A percentile compares a stretch with the other conserved stretches of the same genome.
Conservation (phyloP, 2,329 filamentous ascomycete genomes). For the Aureobasidium sp. region DNA sequence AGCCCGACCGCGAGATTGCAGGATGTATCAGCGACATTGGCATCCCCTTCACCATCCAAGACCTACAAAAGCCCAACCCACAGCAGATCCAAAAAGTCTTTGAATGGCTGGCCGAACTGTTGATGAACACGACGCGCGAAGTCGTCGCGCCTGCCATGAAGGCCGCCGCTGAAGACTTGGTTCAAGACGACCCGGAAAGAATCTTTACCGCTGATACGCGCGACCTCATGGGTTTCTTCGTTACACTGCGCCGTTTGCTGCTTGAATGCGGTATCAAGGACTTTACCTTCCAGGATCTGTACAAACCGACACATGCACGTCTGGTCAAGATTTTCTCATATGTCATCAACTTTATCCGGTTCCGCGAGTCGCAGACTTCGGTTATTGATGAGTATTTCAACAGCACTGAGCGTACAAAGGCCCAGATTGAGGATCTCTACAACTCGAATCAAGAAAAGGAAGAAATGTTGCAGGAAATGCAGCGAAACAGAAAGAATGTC, state of each 20-base stretch:
- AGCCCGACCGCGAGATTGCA: slow-evolving; percentile 84
- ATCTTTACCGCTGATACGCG: slow-evolving; percentile 88
- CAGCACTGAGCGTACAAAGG: slow-evolving; percentile 86
- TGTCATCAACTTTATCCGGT: slow-evolving; percentile 98
- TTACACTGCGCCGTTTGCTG: slow-evolving; percentile 81
- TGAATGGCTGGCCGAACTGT: slow-evolving; percentile 95
- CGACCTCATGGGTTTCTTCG: slow-evolving; percentile 96
- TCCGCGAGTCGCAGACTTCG: slow-evolving; percentile 90
- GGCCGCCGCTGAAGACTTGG: slow-evolving; percentile 89
- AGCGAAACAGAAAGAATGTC: slow-evolving; percentile 80
- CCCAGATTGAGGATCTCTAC: slow-evolving; percentile 87
- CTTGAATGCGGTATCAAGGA: slow-evolving; percentile 91
- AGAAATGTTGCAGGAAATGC: slow-evolving; percentile 81
- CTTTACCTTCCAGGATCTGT: slow-evolving; percentile 93
- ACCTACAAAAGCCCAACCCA: slow-evolving; percentile 94
- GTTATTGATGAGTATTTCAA: slow-evolving; percentile 97
- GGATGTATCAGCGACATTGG: slow-evolving; percentile 98
- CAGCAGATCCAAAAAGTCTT: slow-evolving; percentile 98
- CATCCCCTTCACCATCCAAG: slow-evolving; percentile 85
- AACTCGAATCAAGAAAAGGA: slow-evolving; percentile 90
- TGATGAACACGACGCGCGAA: slow-evolving; percentile 94
- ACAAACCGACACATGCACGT: slow-evolving; percentile 89
- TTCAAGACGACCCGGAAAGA: slow-evolving; percentile 80
- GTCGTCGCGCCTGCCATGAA: slow-evolving; percentile 96
- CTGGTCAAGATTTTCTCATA: slow-evolving; percentile 97